phyloP scores from a whole-genome alignment of 345 rosid species.

The Passiflora organensis region DNA sequence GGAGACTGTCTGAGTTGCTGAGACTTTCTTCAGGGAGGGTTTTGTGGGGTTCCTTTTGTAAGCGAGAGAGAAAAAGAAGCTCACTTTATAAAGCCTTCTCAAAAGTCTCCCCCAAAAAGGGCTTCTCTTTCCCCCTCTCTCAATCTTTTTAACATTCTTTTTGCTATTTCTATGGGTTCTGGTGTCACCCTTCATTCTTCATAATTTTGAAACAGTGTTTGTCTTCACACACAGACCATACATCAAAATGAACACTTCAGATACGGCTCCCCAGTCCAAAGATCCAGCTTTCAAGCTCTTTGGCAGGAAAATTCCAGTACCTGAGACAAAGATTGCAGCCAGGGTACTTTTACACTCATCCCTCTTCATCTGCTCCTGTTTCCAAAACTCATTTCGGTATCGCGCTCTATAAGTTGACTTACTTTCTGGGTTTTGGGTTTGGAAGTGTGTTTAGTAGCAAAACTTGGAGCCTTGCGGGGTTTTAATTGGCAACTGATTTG shows the following conservation, averaged over 20 bases:
- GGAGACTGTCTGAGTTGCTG: conserved; percentile 14
- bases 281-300: conserved; percentile 71
- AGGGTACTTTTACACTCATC: conserved; percentile 12
- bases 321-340: conserved; percentile 41
- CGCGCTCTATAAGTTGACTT: too few species aligned
- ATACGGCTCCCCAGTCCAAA: conserved; percentile 19
- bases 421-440: conserved; percentile 4
- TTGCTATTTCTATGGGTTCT: conserved; percentile 26
- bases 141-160: conserved; percentile 13
- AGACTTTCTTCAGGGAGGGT: conserved; percentile 3
- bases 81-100: conserved; percentile 13
- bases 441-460: too few species aligned
- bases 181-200: conserved; percentile 23
- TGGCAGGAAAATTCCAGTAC: conserved; percentile 60
- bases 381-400: not conserved
- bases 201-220: not conserved
- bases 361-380: not conserved
- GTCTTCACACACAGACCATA: not conserved
- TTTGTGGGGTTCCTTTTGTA: conserved; percentile 21
- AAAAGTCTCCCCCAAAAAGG: not conserved
- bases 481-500: too few species aligned
- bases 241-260: conserved; percentile 22
- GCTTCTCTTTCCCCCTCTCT: conserved; percentile 2
- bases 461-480: too few species aligned
- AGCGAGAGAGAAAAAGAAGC: not conserved